phyloP scores from a whole-genome alignment of 768 basidiomycete genomes.

The Lactarius evosmus region DNA sequence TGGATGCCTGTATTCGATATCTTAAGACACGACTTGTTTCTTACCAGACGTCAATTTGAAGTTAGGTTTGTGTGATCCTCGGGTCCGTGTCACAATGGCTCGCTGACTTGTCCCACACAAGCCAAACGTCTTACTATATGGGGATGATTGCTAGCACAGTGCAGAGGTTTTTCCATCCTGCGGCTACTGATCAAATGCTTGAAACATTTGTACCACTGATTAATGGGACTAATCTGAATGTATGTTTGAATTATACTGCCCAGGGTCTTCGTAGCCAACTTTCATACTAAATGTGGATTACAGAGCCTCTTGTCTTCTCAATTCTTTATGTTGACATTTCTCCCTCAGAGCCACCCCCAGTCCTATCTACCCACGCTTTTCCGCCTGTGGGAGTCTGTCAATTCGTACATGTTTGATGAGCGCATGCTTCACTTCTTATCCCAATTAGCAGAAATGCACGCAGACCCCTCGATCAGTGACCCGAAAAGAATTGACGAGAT shows the following conservation, averaged over 20 bases:
- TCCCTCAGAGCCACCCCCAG: conserved; percentile 82
- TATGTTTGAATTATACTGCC: conserved; percentile 38
- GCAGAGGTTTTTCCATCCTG: conserved; percentile 85
- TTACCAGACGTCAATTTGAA: conserved; percentile 72
- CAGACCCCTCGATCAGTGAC: conserved; percentile 72
- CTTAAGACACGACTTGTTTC: conserved; percentile 70
- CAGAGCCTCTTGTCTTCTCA: conserved; percentile 77
- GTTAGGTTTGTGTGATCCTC: conserved; percentile 52
- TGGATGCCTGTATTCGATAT: conserved; percentile 79
- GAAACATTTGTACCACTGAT: conserved; percentile 77
- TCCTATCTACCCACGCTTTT: conserved; percentile 81
- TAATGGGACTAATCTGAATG: conserved; percentile 71
- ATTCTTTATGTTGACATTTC: conserved; percentile 81
- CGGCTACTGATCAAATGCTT: conserved; percentile 84
- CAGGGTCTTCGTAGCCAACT: conserved; percentile 1
- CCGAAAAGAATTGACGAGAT: conserved; percentile 62
- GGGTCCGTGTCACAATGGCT: neutral
- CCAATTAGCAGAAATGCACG: conserved; percentile 73
- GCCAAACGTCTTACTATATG: conserved; percentile 76
- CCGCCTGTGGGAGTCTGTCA: conserved; percentile 83
- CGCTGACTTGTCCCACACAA: conserved; percentile 31
- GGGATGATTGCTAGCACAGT: conserved; percentile 64
- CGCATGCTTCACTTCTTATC: conserved; percentile 84
- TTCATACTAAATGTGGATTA: conserved; percentile 13
- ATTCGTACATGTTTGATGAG: conserved; percentile 87